Evolutionary conservation across 805 yeast species (phyloP), one percentile per base, ranked within the genome.

Genomic region (Grigorovia jiainica): DNA sequence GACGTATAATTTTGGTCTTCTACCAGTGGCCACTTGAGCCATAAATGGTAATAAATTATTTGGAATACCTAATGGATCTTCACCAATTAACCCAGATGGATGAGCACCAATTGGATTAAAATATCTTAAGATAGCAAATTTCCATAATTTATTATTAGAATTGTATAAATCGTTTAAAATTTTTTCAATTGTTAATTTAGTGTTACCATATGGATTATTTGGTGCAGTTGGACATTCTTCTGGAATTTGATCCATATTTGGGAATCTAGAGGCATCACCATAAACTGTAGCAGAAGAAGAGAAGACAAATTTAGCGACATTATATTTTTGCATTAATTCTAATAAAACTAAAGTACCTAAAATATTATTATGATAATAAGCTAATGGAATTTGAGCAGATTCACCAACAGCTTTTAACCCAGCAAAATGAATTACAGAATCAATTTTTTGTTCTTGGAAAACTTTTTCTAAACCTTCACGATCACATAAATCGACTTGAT

Each of bases 51-150:
- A 66, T 51, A 84, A 63, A 52, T 84, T 83, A 63, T 81, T 82
- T 38, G 94, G 90, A 40, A 77, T 69, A 11, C 89, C 89, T 46
- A 75, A 66, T 6, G 89, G 89, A 57, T 83, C 89, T 55, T 85
- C 94, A 31, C 94, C 94, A 45, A 84, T 69, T 29, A 76, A 62
- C 10, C 92, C 92, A 2, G 86, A 76, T 3, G 89, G 84, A 57
- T 84, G 94, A 15, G 92, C 90, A 31, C 94, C 94, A 49, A 82
- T 81, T 29, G 94, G 92, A 55, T 84, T 83, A 67, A 82, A 84
- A 63, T 83, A 85, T 43, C 92, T 72, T 53, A 85, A 65, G 39
- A 82, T 69, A 4, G 87, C 90, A 32, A 70, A 61, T 34, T 65
- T 65, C 78, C 78, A 74, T 2, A 34, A 20, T 7, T 48, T 44